Evolutionary conservation across 371 early-diverging fungal genomes (phyloP).

Genomic region (Mucor racemosus): DNA sequence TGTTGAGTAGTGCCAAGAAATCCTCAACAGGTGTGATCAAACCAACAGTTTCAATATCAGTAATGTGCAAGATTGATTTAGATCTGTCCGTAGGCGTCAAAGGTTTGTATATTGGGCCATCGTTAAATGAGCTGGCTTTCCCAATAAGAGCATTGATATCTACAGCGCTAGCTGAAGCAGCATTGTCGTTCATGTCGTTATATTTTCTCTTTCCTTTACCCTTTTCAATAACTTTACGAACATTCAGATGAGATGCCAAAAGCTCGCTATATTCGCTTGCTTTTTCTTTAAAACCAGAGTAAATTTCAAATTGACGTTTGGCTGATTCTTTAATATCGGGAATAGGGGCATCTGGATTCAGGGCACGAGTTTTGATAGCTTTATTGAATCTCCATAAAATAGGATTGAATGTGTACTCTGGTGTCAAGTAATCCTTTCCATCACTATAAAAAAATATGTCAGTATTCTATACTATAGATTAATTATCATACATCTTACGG

Average conservation of each 20-base stretch:
- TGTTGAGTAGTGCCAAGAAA: slow-evolving; percentile 61
- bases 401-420: slow-evolving; percentile 65
- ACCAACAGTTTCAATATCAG: slow-evolving; percentile 39
- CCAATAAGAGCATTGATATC: neutral
- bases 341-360: slow-evolving; percentile 55
- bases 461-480: neutral
- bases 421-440: slow-evolving; percentile 37
- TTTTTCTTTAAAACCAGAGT: slow-evolving; percentile 23
- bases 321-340: slow-evolving; percentile 49
- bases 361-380: slow-evolving; percentile 60
- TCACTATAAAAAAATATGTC: neutral
- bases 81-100: neutral
- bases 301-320: slow-evolving; percentile 2
- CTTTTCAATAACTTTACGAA: slow-evolving; percentile 5
- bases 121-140: neutral
- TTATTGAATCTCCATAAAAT: slow-evolving; percentile 59
- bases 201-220: neutral
- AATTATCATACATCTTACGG: neutral
- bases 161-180: neutral
- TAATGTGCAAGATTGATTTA: neutral
- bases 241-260: neutral
- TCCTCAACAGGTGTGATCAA: slow-evolving; percentile 63
- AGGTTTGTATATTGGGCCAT: neutral
- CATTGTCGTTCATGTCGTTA: neutral
- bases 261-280: slow-evolving; percentile 38